phyloP scores from a whole-genome alignment of 2,329 filamentous ascomycete species.

The Xylariomycetidae sp. region DNA sequence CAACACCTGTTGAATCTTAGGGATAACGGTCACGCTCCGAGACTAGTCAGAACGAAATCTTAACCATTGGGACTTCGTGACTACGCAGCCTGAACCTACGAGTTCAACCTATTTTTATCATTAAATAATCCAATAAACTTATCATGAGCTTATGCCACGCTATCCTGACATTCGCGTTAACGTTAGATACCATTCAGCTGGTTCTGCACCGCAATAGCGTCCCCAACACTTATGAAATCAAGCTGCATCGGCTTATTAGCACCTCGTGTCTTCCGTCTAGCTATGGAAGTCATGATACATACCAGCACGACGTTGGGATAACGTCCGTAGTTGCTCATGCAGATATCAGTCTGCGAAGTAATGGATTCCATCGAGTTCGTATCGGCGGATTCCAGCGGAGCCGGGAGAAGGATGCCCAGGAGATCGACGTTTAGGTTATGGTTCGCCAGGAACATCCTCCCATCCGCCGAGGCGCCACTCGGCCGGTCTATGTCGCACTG shows the following conservation, averaged over 20 bases:
- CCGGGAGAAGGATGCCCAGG: constrained; percentile 32
- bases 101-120: no score
- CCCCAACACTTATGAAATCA: constrained; percentile 38
- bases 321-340: constrained; percentile 24
- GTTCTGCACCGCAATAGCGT: constrained; percentile 33
- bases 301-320: constrained; percentile 34
- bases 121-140: no score
- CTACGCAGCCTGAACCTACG: no score
- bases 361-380: constrained; percentile 45
- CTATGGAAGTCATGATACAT: no score
- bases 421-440: constrained; percentile 32
- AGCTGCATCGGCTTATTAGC: constrained; percentile 30
- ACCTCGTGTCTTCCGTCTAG: no score
- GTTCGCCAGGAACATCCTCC: constrained; percentile 41
- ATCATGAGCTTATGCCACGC: no score
- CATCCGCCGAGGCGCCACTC: constrained; percentile 28
- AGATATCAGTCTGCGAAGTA: constrained; percentile 34
- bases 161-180: no score
- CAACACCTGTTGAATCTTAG: no score
- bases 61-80: no score
- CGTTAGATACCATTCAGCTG: constrained; percentile 32
- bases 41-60: no score
- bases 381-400: constrained; percentile 26
- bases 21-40: no score
- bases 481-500: constrained; percentile 65